Conservation (phyloP, 179 eudicot species). For the Camellia oleifera region DNA sequence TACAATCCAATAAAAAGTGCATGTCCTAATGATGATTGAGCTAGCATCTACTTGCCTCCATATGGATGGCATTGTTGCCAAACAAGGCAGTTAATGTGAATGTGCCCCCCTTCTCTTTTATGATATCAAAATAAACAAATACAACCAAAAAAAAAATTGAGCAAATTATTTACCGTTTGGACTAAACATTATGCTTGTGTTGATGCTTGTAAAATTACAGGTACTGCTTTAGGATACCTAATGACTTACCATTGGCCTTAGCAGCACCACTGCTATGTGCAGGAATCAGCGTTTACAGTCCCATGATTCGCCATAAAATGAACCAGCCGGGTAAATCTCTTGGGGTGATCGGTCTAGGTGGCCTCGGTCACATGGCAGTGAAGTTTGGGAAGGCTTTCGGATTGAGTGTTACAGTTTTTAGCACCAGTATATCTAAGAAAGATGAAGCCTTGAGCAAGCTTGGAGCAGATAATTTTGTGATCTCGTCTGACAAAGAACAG, state of each 20-base stretch:
- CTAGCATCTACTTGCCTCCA: no score
- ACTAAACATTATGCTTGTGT: not conserved
- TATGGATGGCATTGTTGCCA: no score
- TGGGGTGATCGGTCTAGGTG: conserved; percentile 85
- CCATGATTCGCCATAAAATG: conserved; percentile 81
- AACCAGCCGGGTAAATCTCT: conserved; percentile 84
- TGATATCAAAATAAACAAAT: no score
- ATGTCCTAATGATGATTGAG: no score
- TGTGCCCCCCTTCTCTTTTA: no score
- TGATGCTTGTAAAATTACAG: conserved; percentile 28
- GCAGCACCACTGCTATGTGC: conserved; percentile 90
- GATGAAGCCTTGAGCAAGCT: conserved; percentile 63
- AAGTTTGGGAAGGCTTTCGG: conserved; percentile 89
- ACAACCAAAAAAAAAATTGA: no score
- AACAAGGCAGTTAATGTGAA: no score
- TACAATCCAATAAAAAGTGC: no score
- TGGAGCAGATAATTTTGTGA: conserved; percentile 68
- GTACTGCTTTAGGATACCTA: conserved; percentile 75
- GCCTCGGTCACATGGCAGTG: conserved; percentile 89
- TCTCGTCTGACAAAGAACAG: conserved; percentile 63
- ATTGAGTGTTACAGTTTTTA: conserved; percentile 67
- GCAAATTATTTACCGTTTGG: not conserved
- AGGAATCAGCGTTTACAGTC: conserved; percentile 79
- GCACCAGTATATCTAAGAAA: conserved; percentile 74
- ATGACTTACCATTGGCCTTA: conserved; percentile 49